Evolutionary conservation across 2,329 filamentous ascomycete species (phyloP).

Genomic region (Paracoccidioides lutzii): DNA sequence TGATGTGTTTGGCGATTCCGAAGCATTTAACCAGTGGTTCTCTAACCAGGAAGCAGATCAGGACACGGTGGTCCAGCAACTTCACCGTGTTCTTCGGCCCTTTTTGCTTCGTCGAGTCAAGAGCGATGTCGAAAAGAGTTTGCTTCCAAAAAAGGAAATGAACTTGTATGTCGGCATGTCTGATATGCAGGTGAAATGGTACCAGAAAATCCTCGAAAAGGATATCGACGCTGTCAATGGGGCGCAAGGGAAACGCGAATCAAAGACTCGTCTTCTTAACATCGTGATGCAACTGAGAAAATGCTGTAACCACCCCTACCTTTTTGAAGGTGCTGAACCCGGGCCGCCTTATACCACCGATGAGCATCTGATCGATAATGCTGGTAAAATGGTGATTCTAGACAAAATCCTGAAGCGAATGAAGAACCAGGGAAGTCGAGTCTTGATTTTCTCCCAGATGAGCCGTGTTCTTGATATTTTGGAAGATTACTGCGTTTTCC

Average conservation of each 20-base stretch:
- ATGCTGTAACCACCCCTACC: slow-evolving; percentile 96
- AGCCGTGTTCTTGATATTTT: slow-evolving; percentile 92
- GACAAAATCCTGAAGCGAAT: slow-evolving; percentile 81
- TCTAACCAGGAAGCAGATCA: slow-evolving; percentile 80
- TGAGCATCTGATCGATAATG: slow-evolving; percentile 84
- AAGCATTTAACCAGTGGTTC: slow-evolving; percentile 98
- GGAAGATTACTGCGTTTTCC: slow-evolving; percentile 95
- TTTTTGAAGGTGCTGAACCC: slow-evolving; percentile 94
- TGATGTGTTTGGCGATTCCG: slow-evolving; percentile 91
- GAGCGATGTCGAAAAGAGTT: slow-evolving; percentile 92
- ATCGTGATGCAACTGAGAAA: slow-evolving; percentile 99
- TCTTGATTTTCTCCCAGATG: slow-evolving; percentile 99
- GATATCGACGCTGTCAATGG: slow-evolving; percentile 98
- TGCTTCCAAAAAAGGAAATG: slow-evolving; percentile 92
- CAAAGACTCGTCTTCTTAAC: slow-evolving; percentile 90
- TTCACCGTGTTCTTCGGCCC: slow-evolving; percentile 82
- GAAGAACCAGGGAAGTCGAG: slow-evolving; percentile 74
- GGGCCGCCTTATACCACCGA: slow-evolving; percentile 97
- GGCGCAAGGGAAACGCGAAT: slow-evolving; percentile 89
- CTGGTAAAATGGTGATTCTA: slow-evolving; percentile 94
- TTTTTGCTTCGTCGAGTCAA: slow-evolving; percentile 95
- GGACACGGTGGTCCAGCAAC: slow-evolving; percentile 88
- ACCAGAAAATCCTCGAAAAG: slow-evolving; percentile 96
- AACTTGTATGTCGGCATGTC: slow-evolving; percentile 98
- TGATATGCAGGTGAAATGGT: slow-evolving; percentile 98